Conservation (phyloP, 2,329 filamentous ascomycete genomes). For the Sarocladium strictum region DNA sequence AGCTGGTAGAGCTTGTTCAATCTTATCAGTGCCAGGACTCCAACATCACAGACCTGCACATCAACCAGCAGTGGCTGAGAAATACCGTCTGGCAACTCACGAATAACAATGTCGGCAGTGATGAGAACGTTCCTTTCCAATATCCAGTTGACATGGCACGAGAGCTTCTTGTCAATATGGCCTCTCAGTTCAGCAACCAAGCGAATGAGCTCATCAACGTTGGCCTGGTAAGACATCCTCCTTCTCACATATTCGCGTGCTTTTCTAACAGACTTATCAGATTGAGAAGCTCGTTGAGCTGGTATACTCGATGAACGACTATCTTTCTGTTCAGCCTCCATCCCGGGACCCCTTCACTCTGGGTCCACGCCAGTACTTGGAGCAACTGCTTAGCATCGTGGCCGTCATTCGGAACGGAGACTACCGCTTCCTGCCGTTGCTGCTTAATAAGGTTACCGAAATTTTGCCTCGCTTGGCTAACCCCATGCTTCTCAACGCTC, state of each 20-base stretch:
- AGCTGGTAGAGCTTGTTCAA: constrained; percentile 51
- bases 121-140: constrained; percentile 51
- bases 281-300: constrained; percentile 79
- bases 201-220: constrained; percentile 71
- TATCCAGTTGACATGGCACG: constrained; percentile 41
- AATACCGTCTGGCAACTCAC: constrained; percentile 58
- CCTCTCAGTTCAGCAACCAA: constrained; percentile 64
- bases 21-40: constrained; percentile 47
- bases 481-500: constrained; percentile 53
- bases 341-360: constrained; percentile 56
- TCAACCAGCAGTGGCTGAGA: constrained; percentile 61
- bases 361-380: constrained; percentile 68
- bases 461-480: constrained; percentile 57
- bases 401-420: constrained; percentile 69
- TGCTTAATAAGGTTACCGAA: constrained; percentile 71
- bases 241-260: no score
- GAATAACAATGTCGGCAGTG: constrained; percentile 39
- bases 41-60: constrained; percentile 47
- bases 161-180: constrained; percentile 59
- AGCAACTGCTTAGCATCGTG: constrained; percentile 61
- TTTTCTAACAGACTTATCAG: constrained; percentile 26
- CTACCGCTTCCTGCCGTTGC: constrained; percentile 68
- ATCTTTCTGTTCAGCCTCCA: constrained; percentile 59
- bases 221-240: constrained; percentile 53
- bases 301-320: constrained; percentile 65